phyloP scores from a whole-genome alignment of 2,329 filamentous ascomycete genomes.

The Cladosporium halotolerans region DNA sequence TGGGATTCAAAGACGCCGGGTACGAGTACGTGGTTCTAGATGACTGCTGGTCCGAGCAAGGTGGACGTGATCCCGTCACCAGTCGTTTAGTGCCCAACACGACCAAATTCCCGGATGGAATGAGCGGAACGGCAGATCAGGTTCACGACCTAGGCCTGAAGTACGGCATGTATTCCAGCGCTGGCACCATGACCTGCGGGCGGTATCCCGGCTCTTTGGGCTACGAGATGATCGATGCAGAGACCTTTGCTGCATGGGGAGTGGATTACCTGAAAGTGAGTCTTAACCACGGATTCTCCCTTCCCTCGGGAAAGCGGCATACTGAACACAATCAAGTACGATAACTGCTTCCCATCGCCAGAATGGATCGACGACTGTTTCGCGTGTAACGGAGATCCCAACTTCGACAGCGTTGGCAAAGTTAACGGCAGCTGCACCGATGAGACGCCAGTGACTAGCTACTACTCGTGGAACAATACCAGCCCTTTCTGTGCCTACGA shows the following conservation, averaged over 20 bases:
- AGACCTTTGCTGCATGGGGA: constrained; percentile 53
- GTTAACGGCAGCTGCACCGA: constrained; percentile 13
- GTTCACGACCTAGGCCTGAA: constrained; percentile 55
- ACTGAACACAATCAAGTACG: constrained; percentile 14
- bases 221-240: constrained; percentile 52
- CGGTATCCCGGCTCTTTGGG: constrained; percentile 53
- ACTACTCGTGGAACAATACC: constrained; percentile 15
- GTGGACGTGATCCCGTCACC: constrained; percentile 43
- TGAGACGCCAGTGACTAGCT: constrained; percentile 11
- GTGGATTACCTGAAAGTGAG: constrained; percentile 50
- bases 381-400: constrained; percentile 13
- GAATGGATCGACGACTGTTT: constrained; percentile 13
- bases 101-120: constrained; percentile 53
- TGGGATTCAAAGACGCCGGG: constrained; percentile 48
- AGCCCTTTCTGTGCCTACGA: constrained; percentile 12
- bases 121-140: constrained; percentile 47
- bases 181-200: constrained; percentile 39
- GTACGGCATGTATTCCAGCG: constrained; percentile 57
- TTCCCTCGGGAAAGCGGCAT: neutral
- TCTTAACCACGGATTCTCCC: neutral
- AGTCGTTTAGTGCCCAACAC: constrained; percentile 33
- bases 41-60: constrained; percentile 52
- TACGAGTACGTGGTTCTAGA: constrained; percentile 56
- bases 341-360: constrained; percentile 13
- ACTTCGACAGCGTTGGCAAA: constrained; percentile 8